Percentiles rank a stretch among this genome's conserved stretches.
Conservation (phyloP, 208 protist genomes). For the Phytomonas serpens region DNA sequence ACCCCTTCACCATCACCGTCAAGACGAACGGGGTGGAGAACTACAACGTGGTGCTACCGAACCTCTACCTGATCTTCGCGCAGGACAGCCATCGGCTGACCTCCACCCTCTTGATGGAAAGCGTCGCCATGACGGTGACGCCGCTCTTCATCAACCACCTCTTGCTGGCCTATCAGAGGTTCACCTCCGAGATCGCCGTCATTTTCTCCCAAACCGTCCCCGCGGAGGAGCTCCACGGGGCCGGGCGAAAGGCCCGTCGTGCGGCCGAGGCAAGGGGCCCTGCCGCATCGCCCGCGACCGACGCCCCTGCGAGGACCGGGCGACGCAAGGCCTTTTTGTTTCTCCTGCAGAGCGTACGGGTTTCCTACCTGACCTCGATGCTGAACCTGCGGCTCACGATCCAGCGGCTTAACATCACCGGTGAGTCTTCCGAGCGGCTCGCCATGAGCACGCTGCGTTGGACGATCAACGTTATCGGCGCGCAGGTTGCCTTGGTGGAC, state of each 20-base stretch:
- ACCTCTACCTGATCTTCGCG: constrained; percentile 59
- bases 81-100: constrained; percentile 53
- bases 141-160: constrained; percentile 75
- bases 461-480: constrained; percentile 46
- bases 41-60: constrained; percentile 55
- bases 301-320: neutral
- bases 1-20: constrained; percentile 60
- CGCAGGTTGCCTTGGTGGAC: constrained; percentile 77
- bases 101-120: constrained; percentile 50
- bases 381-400: constrained; percentile 75
- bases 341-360: constrained; percentile 48
- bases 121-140: constrained; percentile 63
- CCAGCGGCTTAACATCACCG: constrained; percentile 37
- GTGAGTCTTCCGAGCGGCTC: constrained; percentile 24
- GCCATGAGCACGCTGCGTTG: constrained; percentile 33
- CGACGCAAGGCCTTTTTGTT: constrained; percentile 51
- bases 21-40: constrained; percentile 21
- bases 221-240: neutral
- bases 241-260: neutral
- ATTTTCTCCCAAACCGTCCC: neutral
- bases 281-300: neutral
- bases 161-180: constrained; percentile 50
- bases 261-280: too few relatives aligned
- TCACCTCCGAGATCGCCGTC: constrained; percentile 11
- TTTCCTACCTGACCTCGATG: constrained; percentile 76